These are phyloP conservation scores for Pachysandra terminalis DNA, from an alignment of 164 flowering plant genomes.

Conservation along the genomic window DNA sequence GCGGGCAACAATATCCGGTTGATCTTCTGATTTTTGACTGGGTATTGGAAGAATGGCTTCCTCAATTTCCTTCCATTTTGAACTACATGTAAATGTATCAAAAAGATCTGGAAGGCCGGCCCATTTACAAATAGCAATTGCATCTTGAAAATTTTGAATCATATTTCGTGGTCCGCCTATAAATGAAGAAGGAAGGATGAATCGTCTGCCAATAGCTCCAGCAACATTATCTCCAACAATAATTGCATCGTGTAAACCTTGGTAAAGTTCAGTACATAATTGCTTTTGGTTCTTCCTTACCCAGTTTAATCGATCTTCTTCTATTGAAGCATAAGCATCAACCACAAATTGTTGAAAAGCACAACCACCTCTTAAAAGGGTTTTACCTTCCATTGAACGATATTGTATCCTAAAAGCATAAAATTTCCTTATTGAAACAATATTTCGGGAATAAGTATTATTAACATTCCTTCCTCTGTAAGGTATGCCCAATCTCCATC, in stretches of 20 bases:
- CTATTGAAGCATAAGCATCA: constrained; percentile 12
- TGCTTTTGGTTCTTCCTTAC: background rate
- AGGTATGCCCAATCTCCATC: background rate
- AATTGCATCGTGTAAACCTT: background rate
- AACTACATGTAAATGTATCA: background rate
- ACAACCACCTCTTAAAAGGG: background rate
- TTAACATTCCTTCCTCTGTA: background rate
- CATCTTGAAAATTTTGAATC: constrained; percentile 20
- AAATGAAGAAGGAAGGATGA: constrained; percentile 6
- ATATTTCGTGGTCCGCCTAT: constrained; percentile 13
- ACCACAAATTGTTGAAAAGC: constrained; percentile 18
- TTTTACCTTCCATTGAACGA: background rate
- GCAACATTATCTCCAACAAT: background rate
- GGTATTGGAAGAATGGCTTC: background rate
- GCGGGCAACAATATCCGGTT: background rate
- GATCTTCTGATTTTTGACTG: background rate
- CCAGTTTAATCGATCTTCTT: background rate
- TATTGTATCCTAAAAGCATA: constrained; percentile 10
- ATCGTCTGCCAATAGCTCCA: background rate
- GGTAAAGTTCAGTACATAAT: background rate
- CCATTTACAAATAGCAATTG: constrained; percentile 16
- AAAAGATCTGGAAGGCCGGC: constrained; percentile 16
- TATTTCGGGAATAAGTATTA: no score
- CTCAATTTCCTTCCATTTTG: background rate
- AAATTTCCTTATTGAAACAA: constrained; percentile 9